Conservation (phyloP, 2,329 filamentous ascomycete genomes). For the Ophiocordyceps robertsii region DNA sequence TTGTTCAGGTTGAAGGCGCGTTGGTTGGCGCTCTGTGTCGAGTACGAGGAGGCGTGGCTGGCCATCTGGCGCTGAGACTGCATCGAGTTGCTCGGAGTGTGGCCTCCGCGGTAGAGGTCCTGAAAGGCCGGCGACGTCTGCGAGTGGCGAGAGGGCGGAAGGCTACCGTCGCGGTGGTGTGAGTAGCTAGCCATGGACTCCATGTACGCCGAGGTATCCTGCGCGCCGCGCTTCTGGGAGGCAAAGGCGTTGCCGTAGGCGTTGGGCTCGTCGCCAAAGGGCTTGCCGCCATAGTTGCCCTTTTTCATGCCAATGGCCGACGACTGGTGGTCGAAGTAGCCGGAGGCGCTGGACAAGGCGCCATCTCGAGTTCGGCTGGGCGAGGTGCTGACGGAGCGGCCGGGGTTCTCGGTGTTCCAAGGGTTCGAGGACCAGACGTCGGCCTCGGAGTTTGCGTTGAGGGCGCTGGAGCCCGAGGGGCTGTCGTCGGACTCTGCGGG, state of each 20-base stretch:
- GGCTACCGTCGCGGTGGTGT: conserved; percentile 37
- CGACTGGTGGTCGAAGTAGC: conserved; percentile 33
- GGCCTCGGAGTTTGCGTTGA: conserved; percentile 55
- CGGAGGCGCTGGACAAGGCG: conserved; percentile 27
- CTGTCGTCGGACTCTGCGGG: conserved; percentile 15
- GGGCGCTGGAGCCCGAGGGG: conserved; percentile 55
- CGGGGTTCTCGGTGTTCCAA: conserved; percentile 41
- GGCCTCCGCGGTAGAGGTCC: conserved; percentile 19
- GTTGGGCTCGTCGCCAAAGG: conserved; percentile 11
- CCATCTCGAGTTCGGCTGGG: conserved; percentile 38
- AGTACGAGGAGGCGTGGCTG: conserved; percentile 32
- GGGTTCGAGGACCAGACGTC: conserved; percentile 46
- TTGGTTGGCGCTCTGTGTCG: conserved; percentile 25
- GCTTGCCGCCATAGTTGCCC: conserved; percentile 9
- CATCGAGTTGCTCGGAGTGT: conserved; percentile 29
- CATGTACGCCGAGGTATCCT: conserved; percentile 27
- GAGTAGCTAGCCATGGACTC: conserved; percentile 14
- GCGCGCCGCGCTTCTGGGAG: conserved; percentile 17
- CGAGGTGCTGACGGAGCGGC: conserved; percentile 39
- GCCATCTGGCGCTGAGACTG: conserved; percentile 32
- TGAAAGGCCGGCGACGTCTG: conserved; percentile 26
- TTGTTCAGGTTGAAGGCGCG: conserved; percentile 22
- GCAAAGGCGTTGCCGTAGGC: conserved; percentile 12
- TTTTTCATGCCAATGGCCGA: conserved; percentile 28
- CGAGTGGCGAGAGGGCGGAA: conserved; percentile 42